phyloP scores from a whole-genome alignment of 192 early-diverging fungal genomes.

The Oehlia diaphana region DNA sequence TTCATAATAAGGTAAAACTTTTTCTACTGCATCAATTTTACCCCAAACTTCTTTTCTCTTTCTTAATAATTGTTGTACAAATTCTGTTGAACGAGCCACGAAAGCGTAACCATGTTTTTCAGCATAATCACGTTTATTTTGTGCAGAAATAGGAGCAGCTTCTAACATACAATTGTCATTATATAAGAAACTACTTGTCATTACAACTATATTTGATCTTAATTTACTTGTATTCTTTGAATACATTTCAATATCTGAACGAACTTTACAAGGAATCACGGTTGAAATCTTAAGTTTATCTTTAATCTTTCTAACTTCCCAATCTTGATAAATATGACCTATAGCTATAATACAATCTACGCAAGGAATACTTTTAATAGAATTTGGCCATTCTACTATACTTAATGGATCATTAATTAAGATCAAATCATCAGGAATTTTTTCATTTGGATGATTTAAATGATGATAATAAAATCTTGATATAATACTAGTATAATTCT shows the following conservation, averaged over 20 bases:
- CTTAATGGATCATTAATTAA: neutral
- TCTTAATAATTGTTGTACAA: constrained; percentile 47
- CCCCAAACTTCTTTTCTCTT: constrained; percentile 59
- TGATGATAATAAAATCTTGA: neutral
- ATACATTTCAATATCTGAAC: constrained; percentile 30
- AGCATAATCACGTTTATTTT: constrained; percentile 59
- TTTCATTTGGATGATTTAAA: neutral
- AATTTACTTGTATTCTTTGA: constrained; percentile 2
- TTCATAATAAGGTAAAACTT: constrained; percentile 57
- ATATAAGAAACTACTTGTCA: constrained; percentile 59
- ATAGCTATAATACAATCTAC: neutral
- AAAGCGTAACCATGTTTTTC: constrained; percentile 53
- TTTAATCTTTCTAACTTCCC: neutral
- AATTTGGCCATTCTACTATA: neutral
- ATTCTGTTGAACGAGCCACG: constrained; percentile 53
- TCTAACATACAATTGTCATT: constrained; percentile 56
- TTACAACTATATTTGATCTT: constrained; percentile 44
- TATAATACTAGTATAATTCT: neutral
- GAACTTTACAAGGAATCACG: constrained; percentile 36
- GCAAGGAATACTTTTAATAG: neutral
- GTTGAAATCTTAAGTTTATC: constrained; percentile 1
- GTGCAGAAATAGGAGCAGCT: constrained; percentile 42
- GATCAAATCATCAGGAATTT: neutral
- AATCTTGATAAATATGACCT: neutral
- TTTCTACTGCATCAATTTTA: constrained; percentile 58